phyloP scores from a whole-genome alignment of 192 early-diverging fungal species.

The Linnemannia exigua region DNA sequence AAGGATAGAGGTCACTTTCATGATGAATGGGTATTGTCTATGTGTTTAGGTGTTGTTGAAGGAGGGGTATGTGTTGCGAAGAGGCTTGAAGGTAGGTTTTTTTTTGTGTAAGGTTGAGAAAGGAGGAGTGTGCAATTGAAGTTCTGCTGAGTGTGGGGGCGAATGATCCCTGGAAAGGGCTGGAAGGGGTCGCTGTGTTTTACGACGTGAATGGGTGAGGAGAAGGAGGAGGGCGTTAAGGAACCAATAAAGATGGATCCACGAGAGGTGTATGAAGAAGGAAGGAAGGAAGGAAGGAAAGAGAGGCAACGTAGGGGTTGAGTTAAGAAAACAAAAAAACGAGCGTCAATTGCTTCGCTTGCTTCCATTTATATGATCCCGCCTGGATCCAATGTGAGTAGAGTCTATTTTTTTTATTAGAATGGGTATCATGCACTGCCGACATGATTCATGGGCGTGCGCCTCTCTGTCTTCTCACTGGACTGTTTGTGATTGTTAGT shows the following conservation, averaged over 20 bases:
- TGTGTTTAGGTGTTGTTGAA: conserved; percentile 39
- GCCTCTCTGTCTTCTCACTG: neutral
- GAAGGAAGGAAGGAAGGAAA: neutral
- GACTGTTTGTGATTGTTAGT: too few species aligned
- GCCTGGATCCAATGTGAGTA: neutral
- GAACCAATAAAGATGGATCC: neutral
- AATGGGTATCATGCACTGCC: neutral
- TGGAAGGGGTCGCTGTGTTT: conserved; percentile 29
- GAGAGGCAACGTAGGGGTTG: neutral
- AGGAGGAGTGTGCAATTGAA: neutral
- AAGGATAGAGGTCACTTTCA: conserved; percentile 63
- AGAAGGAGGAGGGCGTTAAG: neutral
- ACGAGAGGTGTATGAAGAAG: neutral
- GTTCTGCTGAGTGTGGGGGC: neutral
- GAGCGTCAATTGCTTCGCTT: neutral
- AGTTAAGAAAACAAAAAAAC: neutral
- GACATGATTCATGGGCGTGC: neutral
- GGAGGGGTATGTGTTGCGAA: too few species aligned
- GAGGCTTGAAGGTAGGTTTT: too few species aligned
- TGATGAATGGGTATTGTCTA: conserved; percentile 55
- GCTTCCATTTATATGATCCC: neutral
- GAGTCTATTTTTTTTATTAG: neutral
- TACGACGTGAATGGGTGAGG: neutral
- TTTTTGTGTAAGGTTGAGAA: neutral
- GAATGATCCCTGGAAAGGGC: conserved; percentile 30